phyloP scores from a whole-genome alignment of 2,329 filamentous ascomycete species.

The Talaromyces rugulosus region DNA sequence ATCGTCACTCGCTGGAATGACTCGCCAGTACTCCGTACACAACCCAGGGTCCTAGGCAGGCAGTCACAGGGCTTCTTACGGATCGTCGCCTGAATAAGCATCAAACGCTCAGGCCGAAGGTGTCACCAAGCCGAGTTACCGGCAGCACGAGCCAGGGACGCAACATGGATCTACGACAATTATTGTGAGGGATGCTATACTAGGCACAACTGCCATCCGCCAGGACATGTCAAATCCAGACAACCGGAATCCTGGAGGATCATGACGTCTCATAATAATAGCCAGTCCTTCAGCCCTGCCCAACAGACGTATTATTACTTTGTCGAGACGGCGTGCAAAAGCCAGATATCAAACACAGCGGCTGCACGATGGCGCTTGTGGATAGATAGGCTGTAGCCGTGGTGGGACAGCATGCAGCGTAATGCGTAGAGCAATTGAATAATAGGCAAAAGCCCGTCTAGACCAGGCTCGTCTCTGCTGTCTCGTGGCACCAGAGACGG shows the following conservation, averaged over 20 bases:
- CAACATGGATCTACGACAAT: neutral
- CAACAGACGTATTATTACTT: neutral
- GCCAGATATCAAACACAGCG: neutral
- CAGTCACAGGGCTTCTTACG: neutral
- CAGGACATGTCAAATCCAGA: neutral
- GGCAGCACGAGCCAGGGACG: neutral
- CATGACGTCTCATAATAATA: neutral
- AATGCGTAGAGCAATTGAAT: neutral
- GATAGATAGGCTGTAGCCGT: neutral
- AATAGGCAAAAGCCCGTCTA: constrained; percentile 9
- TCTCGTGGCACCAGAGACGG: constrained; percentile 37
- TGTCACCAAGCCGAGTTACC: neutral
- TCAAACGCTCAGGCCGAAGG: neutral
- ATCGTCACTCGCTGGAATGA: neutral
- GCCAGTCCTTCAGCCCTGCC: neutral
- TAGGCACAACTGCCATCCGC: neutral
- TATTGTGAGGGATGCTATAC: neutral
- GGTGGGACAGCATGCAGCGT: constrained; percentile 3
- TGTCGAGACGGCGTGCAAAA: neutral
- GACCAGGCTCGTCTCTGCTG: neutral
- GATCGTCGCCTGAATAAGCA: neutral
- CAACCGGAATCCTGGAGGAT: neutral
- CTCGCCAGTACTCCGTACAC: neutral
- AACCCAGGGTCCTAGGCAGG: neutral
- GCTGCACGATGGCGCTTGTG: neutral